Evolutionary conservation across 805 yeast genomes (phyloP).

Genomic region (Candida pini): DNA sequence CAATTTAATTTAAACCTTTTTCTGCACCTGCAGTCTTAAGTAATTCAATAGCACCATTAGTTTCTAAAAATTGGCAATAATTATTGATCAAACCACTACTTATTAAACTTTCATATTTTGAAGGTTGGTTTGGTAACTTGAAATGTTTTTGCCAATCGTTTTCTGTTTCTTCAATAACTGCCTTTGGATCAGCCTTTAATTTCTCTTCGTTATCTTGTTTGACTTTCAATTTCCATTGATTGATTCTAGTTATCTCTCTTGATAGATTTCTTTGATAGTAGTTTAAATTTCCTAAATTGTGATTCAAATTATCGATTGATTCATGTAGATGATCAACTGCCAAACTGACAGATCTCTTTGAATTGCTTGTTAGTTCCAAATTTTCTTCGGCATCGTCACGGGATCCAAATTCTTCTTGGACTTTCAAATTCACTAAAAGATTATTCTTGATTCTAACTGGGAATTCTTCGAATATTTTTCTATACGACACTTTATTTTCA

Average conservation of each 20-base stretch:
- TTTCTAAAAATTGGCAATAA: slow-evolving; percentile 66
- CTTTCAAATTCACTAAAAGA: slow-evolving; percentile 43
- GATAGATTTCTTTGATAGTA: slow-evolving; percentile 73
- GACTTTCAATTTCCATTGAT: slow-evolving; percentile 70
- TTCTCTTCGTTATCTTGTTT: slow-evolving; percentile 60
- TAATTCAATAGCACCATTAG: slow-evolving; percentile 60
- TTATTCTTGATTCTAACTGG: slow-evolving; percentile 63
- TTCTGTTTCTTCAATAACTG: slow-evolving; percentile 47
- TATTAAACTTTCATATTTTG: slow-evolving; percentile 67
- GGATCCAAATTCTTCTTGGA: slow-evolving; percentile 20
- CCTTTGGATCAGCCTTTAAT: slow-evolving; percentile 49
- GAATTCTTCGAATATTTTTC: slow-evolving; percentile 67
- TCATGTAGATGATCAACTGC: slow-evolving; percentile 59
- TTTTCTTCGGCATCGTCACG: slow-evolving; percentile 17
- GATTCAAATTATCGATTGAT: slow-evolving; percentile 68
- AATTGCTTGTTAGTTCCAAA: slow-evolving; percentile 34
- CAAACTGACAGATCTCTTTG: slow-evolving; percentile 35
- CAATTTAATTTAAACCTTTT: slow-evolving; percentile 48
- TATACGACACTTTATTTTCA: slow-evolving; percentile 53
- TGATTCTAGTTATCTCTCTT: slow-evolving; percentile 63
- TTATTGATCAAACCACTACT: slow-evolving; percentile 63
- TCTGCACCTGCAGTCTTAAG: slow-evolving; percentile 57
- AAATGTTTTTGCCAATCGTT: slow-evolving; percentile 52
- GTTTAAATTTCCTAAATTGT: slow-evolving; percentile 74
- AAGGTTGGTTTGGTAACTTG: slow-evolving; percentile 69